phyloP scores from a whole-genome alignment of 2,329 filamentous ascomycete genomes.

The Trichoderma harzianum region DNA sequence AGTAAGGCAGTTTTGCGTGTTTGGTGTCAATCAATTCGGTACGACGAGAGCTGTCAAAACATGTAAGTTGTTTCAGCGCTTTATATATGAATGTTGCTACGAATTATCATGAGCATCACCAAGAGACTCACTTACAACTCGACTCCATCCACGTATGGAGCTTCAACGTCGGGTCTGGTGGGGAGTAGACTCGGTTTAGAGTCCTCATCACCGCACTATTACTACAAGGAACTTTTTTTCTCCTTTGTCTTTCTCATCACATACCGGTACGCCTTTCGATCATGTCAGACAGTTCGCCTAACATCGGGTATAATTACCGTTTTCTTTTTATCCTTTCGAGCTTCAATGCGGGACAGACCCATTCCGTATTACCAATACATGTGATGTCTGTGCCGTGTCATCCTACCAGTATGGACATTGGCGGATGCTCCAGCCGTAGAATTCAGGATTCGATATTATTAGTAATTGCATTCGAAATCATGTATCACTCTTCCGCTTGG shows the following conservation, averaged over 20 bases:
- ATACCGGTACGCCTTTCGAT: background rate
- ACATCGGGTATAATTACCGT: background rate
- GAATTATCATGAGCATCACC: background rate
- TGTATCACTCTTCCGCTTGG: no score
- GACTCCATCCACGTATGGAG: background rate
- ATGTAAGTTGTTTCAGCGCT: background rate
- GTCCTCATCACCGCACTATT: background rate
- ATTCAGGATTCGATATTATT: background rate
- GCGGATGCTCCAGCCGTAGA: background rate
- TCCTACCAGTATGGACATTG: background rate
- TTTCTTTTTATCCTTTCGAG: background rate
- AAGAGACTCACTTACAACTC: background rate
- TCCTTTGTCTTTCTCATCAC: background rate
- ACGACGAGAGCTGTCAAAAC: background rate
- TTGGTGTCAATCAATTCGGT: background rate
- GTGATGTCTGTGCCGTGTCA: background rate
- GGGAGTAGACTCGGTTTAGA: background rate
- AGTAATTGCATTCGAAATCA: background rate
- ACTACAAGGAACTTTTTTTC: background rate
- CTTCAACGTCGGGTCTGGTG: background rate
- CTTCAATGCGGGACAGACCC: background rate
- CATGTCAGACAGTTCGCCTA: background rate
- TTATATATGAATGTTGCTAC: background rate
- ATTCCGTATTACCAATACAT: constrained; percentile 2
- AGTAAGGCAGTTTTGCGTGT: background rate